These are phyloP conservation scores for Nadsonia fulvescens DNA, from an alignment of 805 yeast genomes.

Conservation along the genomic window DNA sequence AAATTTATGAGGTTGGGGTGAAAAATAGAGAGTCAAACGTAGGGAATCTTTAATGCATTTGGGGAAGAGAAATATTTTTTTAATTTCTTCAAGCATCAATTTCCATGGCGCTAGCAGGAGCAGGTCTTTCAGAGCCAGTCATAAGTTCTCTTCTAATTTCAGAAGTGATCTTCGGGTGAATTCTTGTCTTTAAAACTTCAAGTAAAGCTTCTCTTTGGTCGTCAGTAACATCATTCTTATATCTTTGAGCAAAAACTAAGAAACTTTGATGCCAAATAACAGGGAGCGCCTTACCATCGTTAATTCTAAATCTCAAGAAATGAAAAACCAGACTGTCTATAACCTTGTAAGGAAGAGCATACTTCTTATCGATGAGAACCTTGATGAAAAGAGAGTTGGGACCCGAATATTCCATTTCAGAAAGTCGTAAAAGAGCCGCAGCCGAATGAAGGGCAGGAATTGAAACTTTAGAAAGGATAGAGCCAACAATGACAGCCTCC, in stretches of 20 bases:
- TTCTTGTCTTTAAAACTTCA: slow-evolving; percentile 80
- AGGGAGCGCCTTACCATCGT: slow-evolving; percentile 43
- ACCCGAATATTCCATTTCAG: slow-evolving; percentile 70
- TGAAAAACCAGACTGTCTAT: slow-evolving; percentile 87
- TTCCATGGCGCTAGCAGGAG: slow-evolving; percentile 11
- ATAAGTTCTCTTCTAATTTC: slow-evolving; percentile 85
- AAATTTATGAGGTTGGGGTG: no score
- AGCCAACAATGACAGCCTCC: slow-evolving; percentile 91
- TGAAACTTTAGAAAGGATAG: slow-evolving; percentile 74
- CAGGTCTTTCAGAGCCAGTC: slow-evolving; percentile 43
- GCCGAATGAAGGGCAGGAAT: slow-evolving; percentile 92
- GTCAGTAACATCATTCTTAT: slow-evolving; percentile 94
- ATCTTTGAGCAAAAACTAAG: slow-evolving; percentile 84
- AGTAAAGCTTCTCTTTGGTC: slow-evolving; percentile 90
- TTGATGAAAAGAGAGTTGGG: slow-evolving; percentile 82
- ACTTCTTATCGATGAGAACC: slow-evolving; percentile 79
- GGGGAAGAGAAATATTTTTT: no score
- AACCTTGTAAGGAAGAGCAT: slow-evolving; percentile 93
- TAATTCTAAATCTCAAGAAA: slow-evolving; percentile 55
- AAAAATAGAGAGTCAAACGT: no score
- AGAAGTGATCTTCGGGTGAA: slow-evolving; percentile 77
- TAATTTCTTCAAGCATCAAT: no score
- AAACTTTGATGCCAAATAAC: slow-evolving; percentile 97
- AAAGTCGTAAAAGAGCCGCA: slow-evolving; percentile 75
- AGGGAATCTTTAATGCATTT: no score